phyloP scores from a whole-genome alignment of 192 early-diverging fungal species.

The Coemansia sp. region DNA sequence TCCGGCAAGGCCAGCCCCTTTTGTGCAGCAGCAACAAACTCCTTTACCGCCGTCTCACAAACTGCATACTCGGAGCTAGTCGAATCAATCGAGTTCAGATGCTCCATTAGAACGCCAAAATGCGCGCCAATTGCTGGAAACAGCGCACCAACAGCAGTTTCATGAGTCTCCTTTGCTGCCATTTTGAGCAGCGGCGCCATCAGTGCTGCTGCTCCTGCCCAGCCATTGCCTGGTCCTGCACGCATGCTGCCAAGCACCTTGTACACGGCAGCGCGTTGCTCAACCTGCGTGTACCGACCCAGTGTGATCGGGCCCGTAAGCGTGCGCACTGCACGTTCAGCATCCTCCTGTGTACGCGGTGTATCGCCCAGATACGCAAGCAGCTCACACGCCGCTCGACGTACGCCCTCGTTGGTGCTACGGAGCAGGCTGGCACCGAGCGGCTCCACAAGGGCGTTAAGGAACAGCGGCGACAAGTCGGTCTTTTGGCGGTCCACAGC shows the following conservation, averaged over 20 bases:
- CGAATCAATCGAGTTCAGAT: conserved; percentile 13
- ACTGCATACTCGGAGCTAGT: conserved; percentile 12
- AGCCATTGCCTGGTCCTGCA: conserved; percentile 24
- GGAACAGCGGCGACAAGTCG: conserved; percentile 59
- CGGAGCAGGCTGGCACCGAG: conserved; percentile 34
- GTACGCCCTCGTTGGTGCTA: conserved; percentile 32
- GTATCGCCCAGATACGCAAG: conserved; percentile 26
- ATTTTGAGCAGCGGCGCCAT: conserved; percentile 66
- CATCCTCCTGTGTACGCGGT: conserved; percentile 23
- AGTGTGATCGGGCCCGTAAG: conserved; percentile 45
- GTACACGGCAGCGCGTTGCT: conserved; percentile 69
- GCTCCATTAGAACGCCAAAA: conserved; percentile 46
- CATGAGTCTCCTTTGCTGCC: conserved; percentile 74
- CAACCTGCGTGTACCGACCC: conserved; percentile 60
- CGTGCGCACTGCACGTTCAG: conserved; percentile 13
- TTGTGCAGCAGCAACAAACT: conserved; percentile 49
- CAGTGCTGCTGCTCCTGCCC: conserved; percentile 47
- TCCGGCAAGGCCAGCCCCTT: conserved; percentile 59
- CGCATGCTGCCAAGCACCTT: conserved; percentile 50
- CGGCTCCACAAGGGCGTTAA: conserved; percentile 59
- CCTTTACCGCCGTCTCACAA: conserved; percentile 40
- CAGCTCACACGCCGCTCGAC: conserved; percentile 22
- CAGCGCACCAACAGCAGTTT: conserved; percentile 59
- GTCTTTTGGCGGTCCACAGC: conserved; percentile 52
- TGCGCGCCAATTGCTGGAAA: conserved; percentile 63